A percentile compares a stretch with the other conserved stretches of the same genome.
phyloP scores from a whole-genome alignment of 768 basidiomycete genomes.

The Galerina sulciceps region DNA sequence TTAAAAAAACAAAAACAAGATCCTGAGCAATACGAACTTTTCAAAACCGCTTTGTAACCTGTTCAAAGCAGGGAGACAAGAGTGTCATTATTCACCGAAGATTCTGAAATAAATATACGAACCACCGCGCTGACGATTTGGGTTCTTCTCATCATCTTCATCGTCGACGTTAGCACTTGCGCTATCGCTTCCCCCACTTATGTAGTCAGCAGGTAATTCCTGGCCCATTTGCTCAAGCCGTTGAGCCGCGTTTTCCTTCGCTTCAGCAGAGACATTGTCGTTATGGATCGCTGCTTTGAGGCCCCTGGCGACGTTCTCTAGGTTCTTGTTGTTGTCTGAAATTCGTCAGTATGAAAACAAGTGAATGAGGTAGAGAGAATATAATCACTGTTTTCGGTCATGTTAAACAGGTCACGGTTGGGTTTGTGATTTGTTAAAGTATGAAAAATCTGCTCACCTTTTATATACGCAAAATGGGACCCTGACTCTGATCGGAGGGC shows the following conservation, averaged over 20 bases:
- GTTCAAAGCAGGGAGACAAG: background rate
- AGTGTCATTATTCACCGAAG: background rate
- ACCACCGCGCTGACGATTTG: background rate
- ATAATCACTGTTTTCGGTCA: background rate
- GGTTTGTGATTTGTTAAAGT: background rate
- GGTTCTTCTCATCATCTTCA: background rate
- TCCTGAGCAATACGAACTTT: conserved; percentile 17
- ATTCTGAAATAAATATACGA: too few species aligned
- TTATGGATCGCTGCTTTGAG: conserved; percentile 61
- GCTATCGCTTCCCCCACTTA: background rate
- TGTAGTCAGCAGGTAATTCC: conserved; percentile 1
- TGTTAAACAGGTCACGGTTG: background rate
- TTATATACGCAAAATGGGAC: too few species aligned
- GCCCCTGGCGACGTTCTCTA: conserved; percentile 41
- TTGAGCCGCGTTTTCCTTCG: conserved; percentile 47
- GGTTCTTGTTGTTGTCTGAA: conserved; percentile 15
- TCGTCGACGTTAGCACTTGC: background rate
- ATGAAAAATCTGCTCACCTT: too few species aligned
- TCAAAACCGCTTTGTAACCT: conserved; percentile 27
- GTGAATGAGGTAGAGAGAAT: background rate
- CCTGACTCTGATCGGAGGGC: too few species aligned
- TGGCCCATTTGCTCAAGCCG: conserved; percentile 6
- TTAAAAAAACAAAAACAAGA: background rate
- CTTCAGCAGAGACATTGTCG: conserved; percentile 54
- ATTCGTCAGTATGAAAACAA: background rate